phyloP scores from a whole-genome alignment of 129 eudicot species.

The Daucus carota region DH1_v3.0 NC_030381.2:22075501-22076000 shows the following conservation, averaged over 20 bases:
- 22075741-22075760: neutral
- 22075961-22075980: neutral
- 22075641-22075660: no score
- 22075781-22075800: slow-evolving; percentile 12
- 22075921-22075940: neutral
- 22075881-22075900: neutral
- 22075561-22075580: neutral
- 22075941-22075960: neutral
- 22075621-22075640: no score
- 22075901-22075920: neutral
- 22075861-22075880: slow-evolving; percentile 38
- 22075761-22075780: neutral
- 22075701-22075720: neutral
- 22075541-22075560: slow-evolving; percentile 3
- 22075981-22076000: no score
- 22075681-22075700: no score
- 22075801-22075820: slow-evolving; percentile 16
- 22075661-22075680: no score
- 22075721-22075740: neutral
- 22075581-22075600: neutral
- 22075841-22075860: slow-evolving; percentile 51
- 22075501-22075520: slow-evolving; percentile 55
- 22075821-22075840: slow-evolving; percentile 36
- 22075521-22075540: slow-evolving; percentile 55
- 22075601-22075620: neutral